Evolutionary conservation across 306 rosid genomes (phyloP).

Genomic region (Malus asiatica): DNA sequence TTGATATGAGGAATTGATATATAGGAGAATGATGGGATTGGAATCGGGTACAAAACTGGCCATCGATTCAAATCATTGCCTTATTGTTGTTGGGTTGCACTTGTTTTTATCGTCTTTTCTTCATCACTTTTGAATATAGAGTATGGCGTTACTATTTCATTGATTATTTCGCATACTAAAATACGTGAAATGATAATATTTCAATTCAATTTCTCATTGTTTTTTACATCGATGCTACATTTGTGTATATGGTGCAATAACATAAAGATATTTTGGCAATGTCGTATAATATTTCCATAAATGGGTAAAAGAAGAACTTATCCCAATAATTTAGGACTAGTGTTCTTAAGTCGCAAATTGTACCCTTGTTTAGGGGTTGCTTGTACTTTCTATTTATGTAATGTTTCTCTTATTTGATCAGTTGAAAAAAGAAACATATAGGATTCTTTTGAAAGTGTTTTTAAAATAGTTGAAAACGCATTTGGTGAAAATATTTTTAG

Average conservation of each 20-base stretch:
- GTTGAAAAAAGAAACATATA: background rate
- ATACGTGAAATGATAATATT: background rate
- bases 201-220: background rate
- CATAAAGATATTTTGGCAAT: no score
- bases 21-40: conserved; percentile 60
- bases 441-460: no score
- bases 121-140: background rate
- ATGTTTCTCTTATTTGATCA: background rate
- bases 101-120: background rate
- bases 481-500: no score
- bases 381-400: no score
- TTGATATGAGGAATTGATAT: conserved; percentile 25
- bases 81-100: conserved; percentile 31
- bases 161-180: background rate
- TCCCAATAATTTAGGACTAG: conserved; percentile 13
- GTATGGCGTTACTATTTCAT: background rate
- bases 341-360: conserved; percentile 52
- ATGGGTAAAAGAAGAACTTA: background rate
- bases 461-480: no score
- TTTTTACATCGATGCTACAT: background rate
- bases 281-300: background rate
- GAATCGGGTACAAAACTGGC: conserved; percentile 47
- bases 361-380: background rate
- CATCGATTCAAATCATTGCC: conserved; percentile 34
- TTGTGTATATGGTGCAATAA: no score